These are phyloP conservation scores for Phytophthora fragariaefolia DNA, from an alignment of 352 stramenopile genomes.

Conservation along the genomic window DNA sequence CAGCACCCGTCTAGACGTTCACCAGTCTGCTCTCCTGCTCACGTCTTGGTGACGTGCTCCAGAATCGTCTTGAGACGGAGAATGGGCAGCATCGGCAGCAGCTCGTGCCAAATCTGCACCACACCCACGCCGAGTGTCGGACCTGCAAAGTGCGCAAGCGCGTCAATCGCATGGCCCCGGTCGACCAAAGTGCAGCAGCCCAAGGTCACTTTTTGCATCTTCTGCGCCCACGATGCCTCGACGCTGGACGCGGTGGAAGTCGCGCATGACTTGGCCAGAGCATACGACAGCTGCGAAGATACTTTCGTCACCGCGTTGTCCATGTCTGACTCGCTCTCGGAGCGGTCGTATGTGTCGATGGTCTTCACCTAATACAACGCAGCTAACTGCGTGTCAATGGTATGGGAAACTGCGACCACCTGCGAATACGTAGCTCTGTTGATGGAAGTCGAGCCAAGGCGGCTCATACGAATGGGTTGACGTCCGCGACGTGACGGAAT, in stretches of 20 bases:
- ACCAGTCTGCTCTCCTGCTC: background rate
- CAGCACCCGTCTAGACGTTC: background rate
- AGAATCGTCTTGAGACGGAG: slow-evolving; percentile 1
- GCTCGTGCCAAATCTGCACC: slow-evolving; percentile 9
- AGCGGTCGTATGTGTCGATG: too few relatives aligned
- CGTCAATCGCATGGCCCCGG: slow-evolving; percentile 1
- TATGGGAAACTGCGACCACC: too few relatives aligned
- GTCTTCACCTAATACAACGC: too few relatives aligned
- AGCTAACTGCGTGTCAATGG: too few relatives aligned
- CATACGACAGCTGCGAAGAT: background rate
- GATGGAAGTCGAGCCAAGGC: too few relatives aligned
- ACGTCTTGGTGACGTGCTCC: slow-evolving; percentile 8
- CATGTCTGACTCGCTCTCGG: background rate
- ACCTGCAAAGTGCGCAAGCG: slow-evolving; percentile 11
- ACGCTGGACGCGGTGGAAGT: slow-evolving; percentile 10
- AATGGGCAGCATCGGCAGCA: slow-evolving; percentile 11
- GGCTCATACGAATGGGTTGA: too few relatives aligned
- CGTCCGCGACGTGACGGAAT: too few relatives aligned
- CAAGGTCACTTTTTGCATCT: background rate
- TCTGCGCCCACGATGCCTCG: background rate
- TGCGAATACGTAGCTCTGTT: too few relatives aligned
- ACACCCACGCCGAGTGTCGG: background rate
- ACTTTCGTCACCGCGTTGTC: background rate
- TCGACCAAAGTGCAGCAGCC: background rate
- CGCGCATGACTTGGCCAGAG: slow-evolving; percentile 4